A percentile compares a stretch with the other conserved stretches of the same genome.
phyloP scores from a whole-genome alignment of 225 moss, liverwort and hornwort species.

The Sphagnum contortum region DNA sequence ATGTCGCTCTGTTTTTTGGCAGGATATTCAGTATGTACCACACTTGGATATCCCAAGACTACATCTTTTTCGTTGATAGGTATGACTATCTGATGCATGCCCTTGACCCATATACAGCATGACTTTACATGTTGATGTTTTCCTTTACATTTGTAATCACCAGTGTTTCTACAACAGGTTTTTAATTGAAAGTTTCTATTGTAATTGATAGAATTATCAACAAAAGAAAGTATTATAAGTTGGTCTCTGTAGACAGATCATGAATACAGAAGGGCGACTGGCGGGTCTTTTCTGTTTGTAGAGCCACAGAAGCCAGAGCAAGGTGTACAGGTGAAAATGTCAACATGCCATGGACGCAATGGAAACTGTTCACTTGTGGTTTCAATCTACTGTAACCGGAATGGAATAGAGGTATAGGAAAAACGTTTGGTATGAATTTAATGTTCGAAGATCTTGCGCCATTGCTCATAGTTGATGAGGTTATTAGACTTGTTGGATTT shows the following conservation, averaged over 20 bases:
- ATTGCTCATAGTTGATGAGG: no score
- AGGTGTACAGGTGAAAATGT: conserved; percentile 60
- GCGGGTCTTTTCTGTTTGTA: conserved; percentile 13
- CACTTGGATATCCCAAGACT: conserved; percentile 43
- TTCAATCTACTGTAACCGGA: conserved; percentile 43
- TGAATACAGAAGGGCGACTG: no score
- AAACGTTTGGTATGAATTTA: no score
- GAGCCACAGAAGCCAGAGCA: conserved; percentile 60
- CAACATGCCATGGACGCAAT: conserved; percentile 19
- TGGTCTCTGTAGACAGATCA: no score
- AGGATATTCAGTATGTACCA: conserved; percentile 50
- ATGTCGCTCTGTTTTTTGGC: neutral
- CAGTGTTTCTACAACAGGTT: no score
- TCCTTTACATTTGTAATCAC: no score
- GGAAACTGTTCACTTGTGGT: conserved; percentile 58
- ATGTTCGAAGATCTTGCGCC: no score
- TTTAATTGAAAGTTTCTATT: no score
- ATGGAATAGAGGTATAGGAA: conserved; percentile 35
- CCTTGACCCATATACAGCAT: no score
- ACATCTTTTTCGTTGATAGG: conserved; percentile 32
- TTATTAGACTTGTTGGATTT: neutral
- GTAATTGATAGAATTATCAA: no score
- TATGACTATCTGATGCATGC: conserved; percentile 25
- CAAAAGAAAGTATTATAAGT: no score
- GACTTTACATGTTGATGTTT: neutral